A percentile compares a stretch with the other conserved stretches of the same genome.
These are phyloP conservation scores for Oenanthe javanica DNA, from an alignment of 140 eudicot genomes.

Conservation along the genomic window DNA sequence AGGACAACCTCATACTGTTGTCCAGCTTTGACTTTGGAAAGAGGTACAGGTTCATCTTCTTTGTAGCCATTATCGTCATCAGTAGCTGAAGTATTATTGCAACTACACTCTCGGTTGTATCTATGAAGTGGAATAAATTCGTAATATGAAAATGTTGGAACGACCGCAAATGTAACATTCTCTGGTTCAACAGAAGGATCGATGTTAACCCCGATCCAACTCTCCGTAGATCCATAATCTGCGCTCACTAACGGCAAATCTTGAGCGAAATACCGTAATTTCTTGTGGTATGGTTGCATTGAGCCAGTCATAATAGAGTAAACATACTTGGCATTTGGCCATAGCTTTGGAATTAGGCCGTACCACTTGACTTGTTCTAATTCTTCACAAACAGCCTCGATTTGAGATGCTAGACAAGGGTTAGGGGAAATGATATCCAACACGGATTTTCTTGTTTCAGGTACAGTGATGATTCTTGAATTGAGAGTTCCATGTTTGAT, in stretches of 20 bases:
- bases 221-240: constrained; percentile 83
- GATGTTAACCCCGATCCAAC: constrained; percentile 84
- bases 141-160: constrained; percentile 66
- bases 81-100: background rate
- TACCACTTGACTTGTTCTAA: constrained; percentile 38
- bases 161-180: constrained; percentile 54
- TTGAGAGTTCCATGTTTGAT: constrained; percentile 50
- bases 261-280: constrained; percentile 67
- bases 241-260: constrained; percentile 70
- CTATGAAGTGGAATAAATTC: constrained; percentile 75
- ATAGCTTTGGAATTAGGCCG: constrained; percentile 52
- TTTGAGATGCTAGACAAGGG: constrained; percentile 26
- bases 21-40: constrained; percentile 52
- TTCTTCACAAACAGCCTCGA: constrained; percentile 40
- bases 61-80: constrained; percentile 30
- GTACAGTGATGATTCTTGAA: constrained; percentile 31
- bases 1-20: constrained; percentile 74
- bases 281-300: constrained; percentile 60
- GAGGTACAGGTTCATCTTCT: constrained; percentile 69
- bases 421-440: constrained; percentile 32
- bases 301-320: constrained; percentile 87
- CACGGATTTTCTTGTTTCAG: constrained; percentile 33
- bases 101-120: constrained; percentile 13
- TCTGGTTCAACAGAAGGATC: constrained; percentile 59
- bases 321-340: constrained; percentile 74